Percentiles rank a stretch among this genome's conserved stretches.
phyloP scores from a whole-genome alignment of 2,329 filamentous ascomycete species.

The Lasiodiplodia citricola region DNA sequence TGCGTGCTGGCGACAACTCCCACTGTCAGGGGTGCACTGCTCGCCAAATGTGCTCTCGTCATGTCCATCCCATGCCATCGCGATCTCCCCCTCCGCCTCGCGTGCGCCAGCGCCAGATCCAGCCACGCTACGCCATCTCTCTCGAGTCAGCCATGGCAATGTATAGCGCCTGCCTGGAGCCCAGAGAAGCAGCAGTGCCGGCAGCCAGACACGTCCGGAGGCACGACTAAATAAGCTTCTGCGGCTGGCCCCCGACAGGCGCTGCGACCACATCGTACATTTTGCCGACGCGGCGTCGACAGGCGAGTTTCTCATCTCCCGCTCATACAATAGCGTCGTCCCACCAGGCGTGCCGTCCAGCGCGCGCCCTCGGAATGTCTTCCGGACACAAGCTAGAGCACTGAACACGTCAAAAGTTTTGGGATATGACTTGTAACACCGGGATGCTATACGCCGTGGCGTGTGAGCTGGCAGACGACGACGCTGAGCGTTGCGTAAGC shows the following conservation, averaged over 20 bases:
- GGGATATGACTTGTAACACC: slow-evolving; percentile 20
- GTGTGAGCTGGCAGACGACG: not conserved
- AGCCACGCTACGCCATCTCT: not conserved
- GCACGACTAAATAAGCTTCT: slow-evolving; percentile 19
- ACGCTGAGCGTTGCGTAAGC: slow-evolving; percentile 16
- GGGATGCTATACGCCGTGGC: slow-evolving; percentile 4
- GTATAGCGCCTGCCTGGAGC: not conserved
- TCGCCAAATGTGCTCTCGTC: slow-evolving; percentile 17
- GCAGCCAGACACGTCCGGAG: not conserved
- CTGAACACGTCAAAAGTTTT: not conserved
- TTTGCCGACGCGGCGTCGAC: slow-evolving; percentile 15
- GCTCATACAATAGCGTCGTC: not conserved
- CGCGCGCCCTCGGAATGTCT: slow-evolving; percentile 6
- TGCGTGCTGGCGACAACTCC: slow-evolving; percentile 11
- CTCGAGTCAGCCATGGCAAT: not conserved
- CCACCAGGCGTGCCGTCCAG: not conserved
- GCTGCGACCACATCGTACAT: slow-evolving; percentile 8
- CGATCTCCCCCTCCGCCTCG: slow-evolving; percentile 14
- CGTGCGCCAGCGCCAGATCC: slow-evolving; percentile 4
- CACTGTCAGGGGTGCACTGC: slow-evolving; percentile 19
- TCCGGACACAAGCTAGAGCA: slow-evolving; percentile 7
- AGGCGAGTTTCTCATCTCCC: slow-evolving; percentile 21
- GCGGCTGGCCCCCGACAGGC: not conserved
- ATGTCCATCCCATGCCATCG: slow-evolving; percentile 5
- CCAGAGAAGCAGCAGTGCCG: not conserved